These are phyloP conservation scores for Phaseolus lunatus DNA, from an alignment of 306 rosid species.

Conservation along the genomic window DNA sequence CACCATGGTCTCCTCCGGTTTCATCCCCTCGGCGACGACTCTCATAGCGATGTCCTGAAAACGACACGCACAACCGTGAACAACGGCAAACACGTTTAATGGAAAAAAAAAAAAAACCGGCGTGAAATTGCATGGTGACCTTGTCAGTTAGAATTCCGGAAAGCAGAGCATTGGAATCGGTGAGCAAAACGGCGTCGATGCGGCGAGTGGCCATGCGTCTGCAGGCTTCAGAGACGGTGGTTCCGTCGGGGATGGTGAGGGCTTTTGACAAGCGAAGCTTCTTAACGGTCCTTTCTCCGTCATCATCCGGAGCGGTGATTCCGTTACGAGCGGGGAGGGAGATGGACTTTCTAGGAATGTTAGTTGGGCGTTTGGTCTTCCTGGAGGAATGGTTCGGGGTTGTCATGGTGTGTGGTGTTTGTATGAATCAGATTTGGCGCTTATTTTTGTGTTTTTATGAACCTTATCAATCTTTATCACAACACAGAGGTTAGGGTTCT, in stretches of 20 bases:
- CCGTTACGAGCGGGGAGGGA: not conserved
- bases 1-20: conserved; percentile 78
- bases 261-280: conserved; percentile 89
- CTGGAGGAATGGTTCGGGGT: not conserved
- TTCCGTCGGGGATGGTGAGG: conserved; percentile 88
- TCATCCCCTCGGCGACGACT: conserved; percentile 86
- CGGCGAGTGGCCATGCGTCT: conserved; percentile 97
- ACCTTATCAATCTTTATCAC: not conserved
- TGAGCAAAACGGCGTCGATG: conserved; percentile 80
- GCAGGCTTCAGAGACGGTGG: conserved; percentile 89
- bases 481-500: not conserved
- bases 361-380: not conserved
- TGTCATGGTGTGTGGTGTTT: not conserved
- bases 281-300: conserved; percentile 91
- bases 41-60: conserved; percentile 75
- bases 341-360: not conserved
- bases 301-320: conserved; percentile 27
- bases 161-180: conserved; percentile 89
- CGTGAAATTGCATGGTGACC: conserved; percentile 45
- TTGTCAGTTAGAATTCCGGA: conserved; percentile 92
- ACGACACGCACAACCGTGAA: conserved; percentile 31
- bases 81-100: not conserved
- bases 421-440: conserved; percentile 14
- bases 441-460: not conserved
- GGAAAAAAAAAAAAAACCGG: not conserved